Conservation (phyloP, 768 basidiomycete genomes). For the Hemileccinum rubropunctum region DNA sequence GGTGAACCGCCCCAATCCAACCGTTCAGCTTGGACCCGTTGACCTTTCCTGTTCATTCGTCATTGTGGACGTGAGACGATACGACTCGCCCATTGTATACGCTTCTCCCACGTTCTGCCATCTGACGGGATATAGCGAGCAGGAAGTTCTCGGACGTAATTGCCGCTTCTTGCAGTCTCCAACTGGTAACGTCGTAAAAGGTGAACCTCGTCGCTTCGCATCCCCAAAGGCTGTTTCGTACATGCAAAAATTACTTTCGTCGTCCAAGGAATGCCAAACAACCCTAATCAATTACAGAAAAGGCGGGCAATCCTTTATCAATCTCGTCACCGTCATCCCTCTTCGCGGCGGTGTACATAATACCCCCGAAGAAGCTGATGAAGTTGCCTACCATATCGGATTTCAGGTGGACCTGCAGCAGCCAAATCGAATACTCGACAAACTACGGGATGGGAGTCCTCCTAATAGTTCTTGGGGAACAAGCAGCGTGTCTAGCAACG, state of each 20-base stretch:
- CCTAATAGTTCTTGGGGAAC: constrained; percentile 36
- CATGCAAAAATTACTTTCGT: constrained; percentile 61
- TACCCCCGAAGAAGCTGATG: constrained; percentile 53
- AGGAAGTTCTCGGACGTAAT: constrained; percentile 83
- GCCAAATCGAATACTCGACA: constrained; percentile 78
- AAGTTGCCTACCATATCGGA: constrained; percentile 85
- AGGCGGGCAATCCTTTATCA: constrained; percentile 82
- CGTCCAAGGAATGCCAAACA: constrained; percentile 86
- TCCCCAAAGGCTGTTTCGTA: constrained; percentile 64
- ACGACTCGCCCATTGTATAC: constrained; percentile 88
- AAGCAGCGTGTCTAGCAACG: neutral
- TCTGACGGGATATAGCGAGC: constrained; percentile 71
- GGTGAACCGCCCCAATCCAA: constrained; percentile 68
- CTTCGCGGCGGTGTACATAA: constrained; percentile 58
- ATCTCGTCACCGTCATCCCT: constrained; percentile 90
- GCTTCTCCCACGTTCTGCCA: constrained; percentile 81
- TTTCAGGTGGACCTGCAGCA: constrained; percentile 96
- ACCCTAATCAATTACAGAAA: constrained; percentile 87
- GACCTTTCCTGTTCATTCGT: constrained; percentile 92
- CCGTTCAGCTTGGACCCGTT: constrained; percentile 81
- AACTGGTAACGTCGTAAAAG: constrained; percentile 48
- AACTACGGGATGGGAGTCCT: constrained; percentile 75
- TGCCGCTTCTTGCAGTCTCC: constrained; percentile 92
- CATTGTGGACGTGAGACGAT: constrained; percentile 78
- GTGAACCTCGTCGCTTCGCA: constrained; percentile 55